Conservation (phyloP, 257 asterid species). For the Sherardia arvensis region DNA sequence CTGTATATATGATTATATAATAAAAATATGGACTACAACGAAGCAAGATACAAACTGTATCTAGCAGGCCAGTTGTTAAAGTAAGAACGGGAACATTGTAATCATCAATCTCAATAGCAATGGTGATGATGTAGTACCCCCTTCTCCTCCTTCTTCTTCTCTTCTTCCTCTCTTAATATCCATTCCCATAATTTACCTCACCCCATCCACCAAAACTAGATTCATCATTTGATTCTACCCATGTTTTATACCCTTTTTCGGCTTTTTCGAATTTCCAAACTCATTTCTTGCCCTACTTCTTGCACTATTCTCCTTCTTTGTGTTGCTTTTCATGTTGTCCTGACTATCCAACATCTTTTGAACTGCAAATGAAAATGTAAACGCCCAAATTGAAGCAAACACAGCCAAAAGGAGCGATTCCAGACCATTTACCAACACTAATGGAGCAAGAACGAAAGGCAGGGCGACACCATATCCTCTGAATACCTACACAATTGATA, state of each 20-base stretch:
- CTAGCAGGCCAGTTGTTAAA: no score
- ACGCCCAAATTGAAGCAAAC: conserved; percentile 59
- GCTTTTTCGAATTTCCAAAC: conserved; percentile 16
- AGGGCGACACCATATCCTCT: conserved; percentile 58
- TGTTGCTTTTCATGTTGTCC: conserved; percentile 23
- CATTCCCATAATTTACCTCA: conserved; percentile 35
- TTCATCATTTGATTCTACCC: conserved; percentile 26
- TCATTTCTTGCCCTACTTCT: conserved; percentile 28
- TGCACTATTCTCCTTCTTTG: conserved; percentile 20
- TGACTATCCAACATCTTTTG: conserved; percentile 22
- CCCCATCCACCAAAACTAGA: conserved; percentile 74
- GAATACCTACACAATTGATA: conserved; percentile 87
- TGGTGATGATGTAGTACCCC: conserved; percentile 24
- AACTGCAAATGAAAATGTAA: conserved; percentile 60
- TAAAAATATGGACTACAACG: no score
- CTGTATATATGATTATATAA: no score
- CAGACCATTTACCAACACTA: conserved; percentile 55
- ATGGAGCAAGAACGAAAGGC: conserved; percentile 38
- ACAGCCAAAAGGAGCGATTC: conserved; percentile 78
- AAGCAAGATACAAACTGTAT: no score
- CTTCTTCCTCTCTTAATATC: conserved; percentile 20
- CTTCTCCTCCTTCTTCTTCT: neutral
- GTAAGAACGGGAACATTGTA: conserved; percentile 55
- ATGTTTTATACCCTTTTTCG: conserved; percentile 35
- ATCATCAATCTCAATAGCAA: conserved; percentile 54